Conservation (phyloP, 345 rosid genomes). For the Hibiscus trionum region DNA sequence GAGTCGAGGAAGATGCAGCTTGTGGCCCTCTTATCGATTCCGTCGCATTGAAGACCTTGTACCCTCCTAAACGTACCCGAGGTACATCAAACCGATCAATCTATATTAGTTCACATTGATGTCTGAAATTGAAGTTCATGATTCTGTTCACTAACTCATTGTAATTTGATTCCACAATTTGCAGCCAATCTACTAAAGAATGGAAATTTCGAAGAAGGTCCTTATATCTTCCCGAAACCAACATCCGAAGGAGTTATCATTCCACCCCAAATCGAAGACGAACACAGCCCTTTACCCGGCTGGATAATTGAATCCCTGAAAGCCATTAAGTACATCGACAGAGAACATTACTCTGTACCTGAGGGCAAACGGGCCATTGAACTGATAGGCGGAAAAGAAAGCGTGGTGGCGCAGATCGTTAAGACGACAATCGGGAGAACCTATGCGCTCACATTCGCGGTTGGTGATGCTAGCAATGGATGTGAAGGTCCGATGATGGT, state of each 20-base stretch:
- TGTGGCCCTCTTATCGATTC: constrained; percentile 84
- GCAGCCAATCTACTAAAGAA: constrained; percentile 58
- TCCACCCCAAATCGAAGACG: constrained; percentile 64
- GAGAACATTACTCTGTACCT: constrained; percentile 46
- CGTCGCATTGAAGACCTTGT: constrained; percentile 45
- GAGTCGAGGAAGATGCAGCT: constrained; percentile 61
- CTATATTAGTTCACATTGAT: too few relatives aligned
- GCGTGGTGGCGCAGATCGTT: constrained; percentile 55
- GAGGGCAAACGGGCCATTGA: constrained; percentile 53
- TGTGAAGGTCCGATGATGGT: constrained; percentile 62
- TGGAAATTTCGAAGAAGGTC: constrained; percentile 76
- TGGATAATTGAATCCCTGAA: constrained; percentile 81
- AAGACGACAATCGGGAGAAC: constrained; percentile 31
- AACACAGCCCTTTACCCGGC: constrained; percentile 60
- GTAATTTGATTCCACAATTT: background rate
- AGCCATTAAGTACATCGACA: constrained; percentile 67
- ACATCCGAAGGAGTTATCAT: constrained; percentile 58
- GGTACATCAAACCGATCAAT: background rate
- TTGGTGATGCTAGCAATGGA: constrained; percentile 51
- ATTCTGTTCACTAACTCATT: background rate
- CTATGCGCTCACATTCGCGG: constrained; percentile 46
- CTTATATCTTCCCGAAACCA: constrained; percentile 37
- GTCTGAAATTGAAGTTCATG: too few relatives aligned
- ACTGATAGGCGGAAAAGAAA: constrained; percentile 72
- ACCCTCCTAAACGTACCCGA: constrained; percentile 35